Base-by-base conservation (phyloP, 441 rosid genomes). In the Flueggea neowawraea region DNA sequence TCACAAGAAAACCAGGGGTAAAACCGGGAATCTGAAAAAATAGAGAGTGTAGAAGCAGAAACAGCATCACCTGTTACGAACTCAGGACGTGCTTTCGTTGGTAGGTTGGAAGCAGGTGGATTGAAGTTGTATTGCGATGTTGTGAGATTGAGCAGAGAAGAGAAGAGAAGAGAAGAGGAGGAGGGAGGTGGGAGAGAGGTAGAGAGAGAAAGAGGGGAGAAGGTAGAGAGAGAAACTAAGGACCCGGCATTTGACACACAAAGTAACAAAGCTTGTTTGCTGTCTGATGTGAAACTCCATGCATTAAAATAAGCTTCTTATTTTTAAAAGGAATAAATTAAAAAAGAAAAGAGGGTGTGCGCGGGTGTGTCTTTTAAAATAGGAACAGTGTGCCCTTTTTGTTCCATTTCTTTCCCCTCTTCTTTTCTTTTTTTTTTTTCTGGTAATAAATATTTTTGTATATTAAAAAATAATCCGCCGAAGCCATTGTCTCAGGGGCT, bases 171-270 rank as follows among this genome's bases (percentile, higher is more conserved):
- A 57, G 28, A 6, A 65, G 67, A 39, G 10, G 55, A 63, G 17
- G n/a, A n/a, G n/a, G n/a, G n/a, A n/a, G n/a, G n/a, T n/a, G n/a
- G 28, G 45, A 62, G 53, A 45, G 58, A 33, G 12, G 36, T 17
- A 44, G 16, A 33, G 12, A 16, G 11, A 32, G 28, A 22, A 22
- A 22, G 28, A 22, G 2, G 28, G 28, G 28, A 1, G 28, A 22
- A 22, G 28, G 28, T 10, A 12, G 52, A 6, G 47, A 44, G 63
- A 55, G 69, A 50, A 58, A 60, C 79, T 83, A 84, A 72, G 89
- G 85, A 81, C 83, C 88, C 89, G 84, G 87, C 94, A 83, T 80
- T 81, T 68, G 12, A 4, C 75, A 67, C 79, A 78, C 67, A 64
- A 67, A 79, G 76, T 52, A 66, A 79, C 77, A 76, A 76, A 79